Conservation (phyloP, 768 basidiomycete genomes). For the Bullera alba region DNA sequence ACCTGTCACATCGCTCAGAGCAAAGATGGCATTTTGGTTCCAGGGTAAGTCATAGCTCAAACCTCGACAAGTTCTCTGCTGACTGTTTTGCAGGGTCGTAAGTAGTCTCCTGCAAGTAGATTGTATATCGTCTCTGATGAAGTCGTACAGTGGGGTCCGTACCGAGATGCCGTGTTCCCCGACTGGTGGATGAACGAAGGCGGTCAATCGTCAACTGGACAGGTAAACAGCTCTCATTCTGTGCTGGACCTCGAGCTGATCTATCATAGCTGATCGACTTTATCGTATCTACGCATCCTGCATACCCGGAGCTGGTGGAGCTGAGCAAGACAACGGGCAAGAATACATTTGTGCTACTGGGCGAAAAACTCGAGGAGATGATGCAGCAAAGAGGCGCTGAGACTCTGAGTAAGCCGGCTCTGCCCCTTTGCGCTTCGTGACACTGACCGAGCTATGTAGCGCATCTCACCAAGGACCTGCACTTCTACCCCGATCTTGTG, state of each 20-base stretch:
- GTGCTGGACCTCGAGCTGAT: too few species aligned
- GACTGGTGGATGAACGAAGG: slow-evolving; percentile 99
- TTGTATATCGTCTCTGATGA: slow-evolving; percentile 9
- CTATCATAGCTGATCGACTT: slow-evolving; percentile 83
- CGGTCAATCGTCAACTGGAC: slow-evolving; percentile 97
- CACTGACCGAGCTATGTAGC: slow-evolving; percentile 40
- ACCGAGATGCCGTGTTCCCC: slow-evolving; percentile 75
- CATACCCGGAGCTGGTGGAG: slow-evolving; percentile 64
- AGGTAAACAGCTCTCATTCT: slow-evolving; percentile 53
- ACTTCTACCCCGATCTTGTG: slow-evolving; percentile 85
- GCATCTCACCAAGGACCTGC: slow-evolving; percentile 79
- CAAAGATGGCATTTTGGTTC: slow-evolving; percentile 72
- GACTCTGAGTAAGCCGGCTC: slow-evolving; percentile 52
- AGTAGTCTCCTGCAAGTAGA: not conserved
- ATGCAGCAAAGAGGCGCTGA: slow-evolving; percentile 54
- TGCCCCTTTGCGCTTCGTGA: not conserved
- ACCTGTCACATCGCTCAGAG: slow-evolving; percentile 94
- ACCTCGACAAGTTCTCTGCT: not conserved
- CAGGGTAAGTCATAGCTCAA: slow-evolving; percentile 50
- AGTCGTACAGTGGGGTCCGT: slow-evolving; percentile 38
- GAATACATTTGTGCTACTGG: slow-evolving; percentile 54
- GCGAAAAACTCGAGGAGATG: slow-evolving; percentile 64
- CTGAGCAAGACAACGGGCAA: slow-evolving; percentile 53
- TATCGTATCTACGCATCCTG: slow-evolving; percentile 83
- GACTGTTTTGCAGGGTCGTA: slow-evolving; percentile 13